A percentile compares a stretch with the other conserved stretches of the same genome.
Conservation (phyloP, 371 early-diverging fungal genomes). For the Actinomortierella wolfii region DNA sequence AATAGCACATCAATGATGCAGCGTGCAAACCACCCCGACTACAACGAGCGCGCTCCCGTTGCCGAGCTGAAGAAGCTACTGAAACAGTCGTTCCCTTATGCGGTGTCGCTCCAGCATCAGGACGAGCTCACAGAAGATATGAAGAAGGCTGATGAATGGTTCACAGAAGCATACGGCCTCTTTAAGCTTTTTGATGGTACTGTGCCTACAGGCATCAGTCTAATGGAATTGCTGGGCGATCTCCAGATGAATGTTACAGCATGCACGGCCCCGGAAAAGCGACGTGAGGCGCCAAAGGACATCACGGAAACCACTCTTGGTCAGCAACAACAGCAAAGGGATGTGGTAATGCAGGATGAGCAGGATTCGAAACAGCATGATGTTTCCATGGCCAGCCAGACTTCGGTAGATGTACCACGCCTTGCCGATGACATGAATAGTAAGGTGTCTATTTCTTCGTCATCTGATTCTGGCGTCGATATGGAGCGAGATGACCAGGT, state of each 20-base stretch:
- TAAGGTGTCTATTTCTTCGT: too few relatives aligned
- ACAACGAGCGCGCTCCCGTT: conserved; percentile 22
- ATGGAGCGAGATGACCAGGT: conserved; percentile 21
- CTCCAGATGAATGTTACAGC: conserved; percentile 34
- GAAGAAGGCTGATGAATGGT: conserved; percentile 35
- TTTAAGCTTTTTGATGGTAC: conserved; percentile 14
- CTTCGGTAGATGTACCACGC: too few relatives aligned
- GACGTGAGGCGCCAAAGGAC: neutral
- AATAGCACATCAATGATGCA: conserved; percentile 19
- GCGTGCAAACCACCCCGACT: conserved; percentile 17
- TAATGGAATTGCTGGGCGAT: conserved; percentile 32
- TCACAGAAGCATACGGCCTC: conserved; percentile 16
- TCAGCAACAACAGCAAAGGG: too few relatives aligned
- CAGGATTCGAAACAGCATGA: too few relatives aligned
- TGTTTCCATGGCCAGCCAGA: too few relatives aligned
- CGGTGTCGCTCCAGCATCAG: conserved; percentile 18
- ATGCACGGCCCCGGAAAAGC: conserved; percentile 26
- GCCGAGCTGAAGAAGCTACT: conserved; percentile 34
- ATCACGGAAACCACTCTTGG: too few relatives aligned
- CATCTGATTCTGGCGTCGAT: neutral
- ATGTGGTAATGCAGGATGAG: too few relatives aligned
- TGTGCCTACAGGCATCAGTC: conserved; percentile 8
- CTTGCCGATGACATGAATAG: too few relatives aligned
- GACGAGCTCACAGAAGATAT: conserved; percentile 26
- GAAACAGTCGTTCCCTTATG: conserved; percentile 23